These are phyloP conservation scores for Ophiocordyceps robertsii DNA, from an alignment of 2,329 filamentous ascomycete genomes.

Conservation along the genomic window DNA sequence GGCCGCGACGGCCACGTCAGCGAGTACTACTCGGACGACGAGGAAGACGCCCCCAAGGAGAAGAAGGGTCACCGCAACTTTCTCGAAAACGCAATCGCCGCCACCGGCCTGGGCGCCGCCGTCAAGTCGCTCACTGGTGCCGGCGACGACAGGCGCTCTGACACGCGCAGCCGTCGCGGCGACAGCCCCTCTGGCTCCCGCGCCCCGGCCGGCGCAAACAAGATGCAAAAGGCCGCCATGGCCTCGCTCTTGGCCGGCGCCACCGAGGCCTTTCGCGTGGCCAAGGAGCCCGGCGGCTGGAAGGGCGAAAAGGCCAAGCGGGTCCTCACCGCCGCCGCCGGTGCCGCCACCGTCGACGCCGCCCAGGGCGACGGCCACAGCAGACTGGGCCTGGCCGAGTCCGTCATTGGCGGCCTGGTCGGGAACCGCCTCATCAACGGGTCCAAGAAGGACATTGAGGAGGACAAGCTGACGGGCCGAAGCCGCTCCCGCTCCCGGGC, in stretches of 20 bases:
- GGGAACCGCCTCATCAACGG: constrained; percentile 81
- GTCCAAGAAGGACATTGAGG: constrained; percentile 51
- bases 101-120: constrained; percentile 47
- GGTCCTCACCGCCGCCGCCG: constrained; percentile 72
- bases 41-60: constrained; percentile 28
- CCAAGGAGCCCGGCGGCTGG: constrained; percentile 83
- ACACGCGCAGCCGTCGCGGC: constrained; percentile 35
- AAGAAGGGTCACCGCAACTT: constrained; percentile 52
- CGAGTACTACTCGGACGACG: constrained; percentile 46
- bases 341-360: constrained; percentile 76
- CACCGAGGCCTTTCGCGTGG: constrained; percentile 79
- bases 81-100: constrained; percentile 47
- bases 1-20: constrained; percentile 36
- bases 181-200: constrained; percentile 34
- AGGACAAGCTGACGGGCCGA: constrained; percentile 43
- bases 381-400: constrained; percentile 74
- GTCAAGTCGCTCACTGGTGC: constrained; percentile 45
- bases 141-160: constrained; percentile 24
- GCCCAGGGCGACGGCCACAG: constrained; percentile 61
- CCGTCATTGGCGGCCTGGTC: constrained; percentile 77
- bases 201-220: constrained; percentile 30
- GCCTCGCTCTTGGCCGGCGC: constrained; percentile 83
- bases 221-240: constrained; percentile 77
- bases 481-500: constrained; percentile 58
- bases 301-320: constrained; percentile 85